Base-by-base conservation (phyloP, 75 land plant genomes). In the Adiantum capillusveneris region DNA sequence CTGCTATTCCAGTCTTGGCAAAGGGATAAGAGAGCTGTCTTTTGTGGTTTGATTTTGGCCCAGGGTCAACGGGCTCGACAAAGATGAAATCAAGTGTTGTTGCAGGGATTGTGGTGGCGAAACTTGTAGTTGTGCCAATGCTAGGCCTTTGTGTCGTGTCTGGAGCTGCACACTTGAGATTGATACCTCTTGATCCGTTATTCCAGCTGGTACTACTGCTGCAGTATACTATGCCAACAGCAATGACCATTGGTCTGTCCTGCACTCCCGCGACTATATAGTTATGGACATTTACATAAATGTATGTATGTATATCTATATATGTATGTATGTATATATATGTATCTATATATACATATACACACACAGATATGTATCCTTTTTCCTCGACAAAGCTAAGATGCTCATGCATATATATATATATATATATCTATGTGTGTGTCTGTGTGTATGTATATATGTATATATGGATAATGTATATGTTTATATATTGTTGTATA, bases 201-300 rank as follows among this genome's bases (percentile, higher is more conserved):
- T 82, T 74, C 66, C 73, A 60, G 18, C 79, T 86, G 65, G 66
- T 82, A 29, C 81, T 86, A 30, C 49, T 82, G 44, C 52, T 86
- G 0, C 90, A 86, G 28, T 79, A 51, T 77, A 70, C 86, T 37
- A 59, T 86, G 59, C 90, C 90, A 16, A 82, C 86, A 21, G 86
- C 90, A 1, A 74, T 86, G 59, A 86, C 77, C 65, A 79, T 86
- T 56, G 86, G 89, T 85, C 53, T 27, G 31, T 61, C 9, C 37
- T 5, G 37, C 37, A 34, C 9, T 9, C 37, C 3, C 3, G 3
- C 37, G 9, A 3, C 9, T 34, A 34, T n/a, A n/a, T n/a, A 34
- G 37, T 9, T 34, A 34, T 9, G n/a, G n/a, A n/a, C n/a, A n/a
- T 9, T 9, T 34, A 5, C 3, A 34, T 34, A 34, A 5, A 34